Percentiles rank a stretch among this genome's conserved stretches.
phyloP scores from a whole-genome alignment of 73 alveolate genomes.

The Blepharisma japonicum region DNA sequence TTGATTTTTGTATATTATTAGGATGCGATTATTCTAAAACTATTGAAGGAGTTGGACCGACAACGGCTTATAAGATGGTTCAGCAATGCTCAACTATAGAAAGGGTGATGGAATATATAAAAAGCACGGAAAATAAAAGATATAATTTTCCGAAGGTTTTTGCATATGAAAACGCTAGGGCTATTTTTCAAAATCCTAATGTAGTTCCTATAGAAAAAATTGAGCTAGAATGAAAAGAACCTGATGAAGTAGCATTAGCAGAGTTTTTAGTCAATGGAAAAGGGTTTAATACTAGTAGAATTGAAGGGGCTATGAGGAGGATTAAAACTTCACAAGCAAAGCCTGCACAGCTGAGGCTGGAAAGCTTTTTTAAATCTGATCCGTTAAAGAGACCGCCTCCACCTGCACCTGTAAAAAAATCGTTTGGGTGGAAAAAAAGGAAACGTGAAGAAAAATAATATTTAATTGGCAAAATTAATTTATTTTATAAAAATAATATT shows the following conservation, averaged over 20 bases:
- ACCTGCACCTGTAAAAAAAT: neutral
- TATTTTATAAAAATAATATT: too few relatives aligned
- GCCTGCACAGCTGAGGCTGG: slow-evolving; percentile 18
- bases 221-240: slow-evolving; percentile 65
- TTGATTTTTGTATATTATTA: slow-evolving; percentile 85
- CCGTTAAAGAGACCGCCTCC: slow-evolving; percentile 18
- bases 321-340: neutral
- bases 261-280: slow-evolving; percentile 75
- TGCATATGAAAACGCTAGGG: slow-evolving; percentile 56
- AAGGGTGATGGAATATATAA: slow-evolving; percentile 68
- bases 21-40: slow-evolving; percentile 83
- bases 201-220: slow-evolving; percentile 46
- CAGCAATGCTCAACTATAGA: slow-evolving; percentile 72
- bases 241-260: slow-evolving; percentile 77
- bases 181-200: slow-evolving; percentile 72
- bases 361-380: slow-evolving; percentile 16
- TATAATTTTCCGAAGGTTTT: slow-evolving; percentile 52
- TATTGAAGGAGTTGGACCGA: slow-evolving; percentile 85
- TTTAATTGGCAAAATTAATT: too few relatives aligned
- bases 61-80: slow-evolving; percentile 75
- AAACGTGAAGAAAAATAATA: too few relatives aligned
- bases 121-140: slow-evolving; percentile 56
- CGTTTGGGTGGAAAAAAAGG: too few relatives aligned
- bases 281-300: slow-evolving; percentile 81
- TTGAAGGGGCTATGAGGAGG: slow-evolving; percentile 37